Percentiles rank a stretch among this genome's conserved stretches.
Conservation (phyloP, 2,329 filamentous ascomycete genomes). For the Paramyrothecium roridum region DNA sequence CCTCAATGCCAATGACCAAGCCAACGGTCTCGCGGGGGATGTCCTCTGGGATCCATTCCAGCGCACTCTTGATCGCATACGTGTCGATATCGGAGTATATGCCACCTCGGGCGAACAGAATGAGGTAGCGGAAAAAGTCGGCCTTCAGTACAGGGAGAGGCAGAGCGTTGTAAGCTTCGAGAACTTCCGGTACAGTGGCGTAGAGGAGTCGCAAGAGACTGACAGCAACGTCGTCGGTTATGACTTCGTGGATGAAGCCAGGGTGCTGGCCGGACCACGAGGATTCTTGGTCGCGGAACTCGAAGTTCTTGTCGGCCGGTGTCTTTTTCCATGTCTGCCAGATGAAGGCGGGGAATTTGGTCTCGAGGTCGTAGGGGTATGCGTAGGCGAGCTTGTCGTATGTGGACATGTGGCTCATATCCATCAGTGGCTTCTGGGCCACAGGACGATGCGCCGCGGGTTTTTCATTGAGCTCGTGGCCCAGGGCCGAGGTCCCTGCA, state of each 20-base stretch:
- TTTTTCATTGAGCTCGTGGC: constrained; percentile 14
- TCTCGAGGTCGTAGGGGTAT: constrained; percentile 85
- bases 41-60: constrained; percentile 80
- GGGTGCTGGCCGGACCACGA: constrained; percentile 88
- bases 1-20: constrained; percentile 91
- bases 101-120: constrained; percentile 58
- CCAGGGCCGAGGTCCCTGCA: constrained; percentile 13
- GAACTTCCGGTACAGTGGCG: constrained; percentile 73
- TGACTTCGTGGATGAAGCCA: constrained; percentile 91
- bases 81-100: constrained; percentile 94
- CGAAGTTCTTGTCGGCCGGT: constrained; percentile 73
- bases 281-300: constrained; percentile 79
- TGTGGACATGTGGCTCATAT: constrained; percentile 69
- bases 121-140: constrained; percentile 75
- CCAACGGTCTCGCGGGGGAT: constrained; percentile 78
- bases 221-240: constrained; percentile 83
- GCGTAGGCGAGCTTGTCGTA: constrained; percentile 85
- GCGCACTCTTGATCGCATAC: constrained; percentile 73
- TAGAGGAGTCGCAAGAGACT: constrained; percentile 85
- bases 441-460: constrained; percentile 28
- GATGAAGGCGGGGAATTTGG: constrained; percentile 93
- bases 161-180: constrained; percentile 72
- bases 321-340: constrained; percentile 99
- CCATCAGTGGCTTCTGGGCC: constrained; percentile 62
- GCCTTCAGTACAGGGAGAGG: constrained; percentile 75